Conservation (phyloP, 202 grass and related monocot species). For the Sporobolus alterniflorus region DNA sequence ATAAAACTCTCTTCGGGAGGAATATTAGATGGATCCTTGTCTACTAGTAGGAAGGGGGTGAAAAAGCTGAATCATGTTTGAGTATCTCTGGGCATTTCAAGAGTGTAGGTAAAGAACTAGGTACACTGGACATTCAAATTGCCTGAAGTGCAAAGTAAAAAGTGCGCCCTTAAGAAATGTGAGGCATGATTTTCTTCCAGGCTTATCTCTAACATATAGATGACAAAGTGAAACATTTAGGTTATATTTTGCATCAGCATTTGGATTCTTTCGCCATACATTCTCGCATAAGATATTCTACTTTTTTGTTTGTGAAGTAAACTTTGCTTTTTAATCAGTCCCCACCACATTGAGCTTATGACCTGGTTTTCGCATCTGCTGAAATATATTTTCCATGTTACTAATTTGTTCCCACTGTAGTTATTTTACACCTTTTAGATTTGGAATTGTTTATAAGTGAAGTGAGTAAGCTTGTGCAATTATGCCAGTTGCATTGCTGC, state of each 20-base stretch:
- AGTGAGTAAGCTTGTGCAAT: not conserved
- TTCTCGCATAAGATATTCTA: not conserved
- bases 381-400: not conserved
- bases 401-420: slow-evolving; percentile 1
- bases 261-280: not conserved
- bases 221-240: not conserved
- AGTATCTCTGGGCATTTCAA: not conserved
- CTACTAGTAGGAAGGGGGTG: not conserved
- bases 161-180: not conserved
- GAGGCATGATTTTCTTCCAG: not conserved
- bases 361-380: not conserved
- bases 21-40: not conserved
- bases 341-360: not conserved
- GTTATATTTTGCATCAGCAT: not conserved
- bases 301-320: slow-evolving; percentile 5
- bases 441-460: not conserved
- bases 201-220: not conserved
- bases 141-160: not conserved
- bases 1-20: not conserved
- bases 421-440: not conserved
- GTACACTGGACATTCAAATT: not conserved
- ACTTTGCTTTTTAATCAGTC: not conserved
- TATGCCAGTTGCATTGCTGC: not conserved
- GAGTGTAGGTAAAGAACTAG: not conserved
- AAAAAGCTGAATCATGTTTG: not conserved